phyloP scores from a whole-genome alignment of 2,329 filamentous ascomycete genomes.

The Coniella lustricola region DNA sequence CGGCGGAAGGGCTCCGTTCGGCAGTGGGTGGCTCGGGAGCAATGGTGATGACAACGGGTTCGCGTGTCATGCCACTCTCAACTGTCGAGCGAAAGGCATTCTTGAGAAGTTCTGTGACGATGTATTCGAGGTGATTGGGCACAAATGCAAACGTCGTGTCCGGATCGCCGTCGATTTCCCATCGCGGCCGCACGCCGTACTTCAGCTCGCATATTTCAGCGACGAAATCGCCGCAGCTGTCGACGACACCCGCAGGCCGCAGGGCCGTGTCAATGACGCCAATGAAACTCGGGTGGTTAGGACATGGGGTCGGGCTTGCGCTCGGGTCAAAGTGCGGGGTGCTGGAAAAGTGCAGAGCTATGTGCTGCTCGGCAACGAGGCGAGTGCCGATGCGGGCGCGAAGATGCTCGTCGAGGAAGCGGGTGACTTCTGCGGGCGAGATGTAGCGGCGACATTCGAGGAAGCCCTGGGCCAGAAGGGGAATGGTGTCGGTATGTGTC shows the following conservation, averaged over 20 bases:
- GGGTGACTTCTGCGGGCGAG: slow-evolving; percentile 71
- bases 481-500: slow-evolving; percentile 91
- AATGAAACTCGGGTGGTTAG: slow-evolving; percentile 63
- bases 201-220: slow-evolving; percentile 95
- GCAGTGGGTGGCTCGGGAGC: slow-evolving; percentile 54
- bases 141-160: slow-evolving; percentile 89
- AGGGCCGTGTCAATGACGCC: slow-evolving; percentile 92
- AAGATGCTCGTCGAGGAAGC: slow-evolving; percentile 88
- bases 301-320: slow-evolving; percentile 42
- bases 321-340: slow-evolving; percentile 62
- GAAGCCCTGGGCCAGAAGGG: slow-evolving; percentile 84
- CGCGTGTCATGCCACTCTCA: slow-evolving; percentile 69
- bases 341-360: slow-evolving; percentile 70
- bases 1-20: slow-evolving; percentile 14
- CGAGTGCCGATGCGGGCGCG: slow-evolving; percentile 90
- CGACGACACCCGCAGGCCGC: slow-evolving; percentile 72
- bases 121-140: slow-evolving; percentile 94
- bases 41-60: slow-evolving; percentile 88
- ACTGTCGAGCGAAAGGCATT: slow-evolving; percentile 93
- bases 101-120: slow-evolving; percentile 91
- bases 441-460: slow-evolving; percentile 92
- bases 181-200: slow-evolving; percentile 77
- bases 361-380: slow-evolving; percentile 92
- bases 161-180: slow-evolving; percentile 77
- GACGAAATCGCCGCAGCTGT: slow-evolving; percentile 81